phyloP scores from a whole-genome alignment of 371 early-diverging fungal genomes.

The Dichotomocladium elegans region DNA sequence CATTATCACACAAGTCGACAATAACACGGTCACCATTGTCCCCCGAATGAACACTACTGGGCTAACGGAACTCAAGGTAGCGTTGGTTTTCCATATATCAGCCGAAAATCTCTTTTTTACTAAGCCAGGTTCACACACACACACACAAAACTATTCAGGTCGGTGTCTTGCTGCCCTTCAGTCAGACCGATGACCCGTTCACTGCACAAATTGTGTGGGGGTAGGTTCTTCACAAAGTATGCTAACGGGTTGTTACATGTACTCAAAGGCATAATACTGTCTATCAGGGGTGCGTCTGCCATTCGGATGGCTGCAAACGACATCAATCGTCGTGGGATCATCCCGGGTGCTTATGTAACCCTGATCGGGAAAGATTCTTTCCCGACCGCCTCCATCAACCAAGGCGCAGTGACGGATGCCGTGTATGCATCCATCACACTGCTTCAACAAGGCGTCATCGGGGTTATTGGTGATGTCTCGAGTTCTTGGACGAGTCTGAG shows the following conservation, averaged over 20 bases:
- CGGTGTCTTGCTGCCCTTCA: conserved; percentile 44
- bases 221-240: conserved; percentile 20
- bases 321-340: conserved; percentile 49
- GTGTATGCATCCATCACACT: conserved; percentile 58
- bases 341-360: conserved; percentile 56
- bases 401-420: conserved; percentile 46
- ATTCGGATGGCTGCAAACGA: conserved; percentile 57
- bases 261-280: not conserved
- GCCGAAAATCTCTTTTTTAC: no score
- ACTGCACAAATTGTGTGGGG: conserved; percentile 50
- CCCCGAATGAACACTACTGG: conserved; percentile 35
- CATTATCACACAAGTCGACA: conserved; percentile 34
- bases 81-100: no score
- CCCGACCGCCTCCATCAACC: conserved; percentile 43
- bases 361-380: conserved; percentile 61
- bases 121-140: not conserved
- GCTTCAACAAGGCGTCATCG: conserved; percentile 50
- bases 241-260: not conserved
- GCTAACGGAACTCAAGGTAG: conserved; percentile 35
- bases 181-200: conserved; percentile 35
- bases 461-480: conserved; percentile 55
- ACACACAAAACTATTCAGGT: conserved; percentile 18
- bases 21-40: conserved; percentile 32
- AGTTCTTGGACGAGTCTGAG: conserved; percentile 52
- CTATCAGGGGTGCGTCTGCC: conserved; percentile 54